Percentiles rank a stretch among this genome's conserved stretches.
Evolutionary conservation across 2,329 filamentous ascomycete genomes (phyloP).

Genomic region (Calcarisporium arbuscula): DNA sequence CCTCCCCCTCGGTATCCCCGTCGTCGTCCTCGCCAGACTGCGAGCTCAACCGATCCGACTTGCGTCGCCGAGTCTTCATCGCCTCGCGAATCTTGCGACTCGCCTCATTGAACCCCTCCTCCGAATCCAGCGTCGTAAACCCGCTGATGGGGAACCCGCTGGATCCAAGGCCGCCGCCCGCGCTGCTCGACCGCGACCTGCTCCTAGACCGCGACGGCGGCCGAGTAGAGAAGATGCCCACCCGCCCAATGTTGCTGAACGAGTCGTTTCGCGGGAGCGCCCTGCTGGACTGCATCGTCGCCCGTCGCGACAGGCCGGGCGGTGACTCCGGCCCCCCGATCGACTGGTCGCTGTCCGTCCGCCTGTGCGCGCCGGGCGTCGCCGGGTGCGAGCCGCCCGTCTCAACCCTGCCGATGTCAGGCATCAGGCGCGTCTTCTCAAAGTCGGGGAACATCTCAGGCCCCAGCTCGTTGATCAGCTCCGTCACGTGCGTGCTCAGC

Average conservation of each 20-base stretch:
- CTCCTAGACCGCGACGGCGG: slow-evolving; percentile 74
- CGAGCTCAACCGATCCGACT: slow-evolving; percentile 38
- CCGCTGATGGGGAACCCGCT: slow-evolving; percentile 59
- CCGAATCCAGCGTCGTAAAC: slow-evolving; percentile 62
- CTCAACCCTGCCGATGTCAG: slow-evolving; percentile 41
- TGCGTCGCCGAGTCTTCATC: slow-evolving; percentile 61
- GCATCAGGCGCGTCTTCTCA: slow-evolving; percentile 65
- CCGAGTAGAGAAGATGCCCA: slow-evolving; percentile 85
- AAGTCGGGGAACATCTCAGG: slow-evolving; percentile 98
- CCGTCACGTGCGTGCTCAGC: slow-evolving; percentile 76
- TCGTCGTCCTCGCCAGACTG: slow-evolving; percentile 27
- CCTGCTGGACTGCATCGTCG: slow-evolving; percentile 47
- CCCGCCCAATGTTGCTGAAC: slow-evolving; percentile 80
- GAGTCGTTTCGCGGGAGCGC: slow-evolving; percentile 79
- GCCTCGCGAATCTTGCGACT: slow-evolving; percentile 77
- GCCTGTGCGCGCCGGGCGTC: slow-evolving; percentile 19
- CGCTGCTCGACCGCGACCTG: slow-evolving; percentile 64
- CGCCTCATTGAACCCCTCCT: slow-evolving; percentile 73
- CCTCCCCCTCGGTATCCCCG: slow-evolving; percentile 31
- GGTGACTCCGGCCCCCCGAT: slow-evolving; percentile 32
- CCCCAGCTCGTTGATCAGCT: slow-evolving; percentile 89
- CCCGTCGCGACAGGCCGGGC: slow-evolving; percentile 36
- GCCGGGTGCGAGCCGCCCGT: slow-evolving; percentile 17
- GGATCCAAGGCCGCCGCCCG: slow-evolving; percentile 54
- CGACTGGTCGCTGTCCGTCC: slow-evolving; percentile 45